A percentile compares a stretch with the other conserved stretches of the same genome.
phyloP scores from a whole-genome alignment of 1,284 basidiomycete species.

The Microstroma glucosiphilum region DNA sequence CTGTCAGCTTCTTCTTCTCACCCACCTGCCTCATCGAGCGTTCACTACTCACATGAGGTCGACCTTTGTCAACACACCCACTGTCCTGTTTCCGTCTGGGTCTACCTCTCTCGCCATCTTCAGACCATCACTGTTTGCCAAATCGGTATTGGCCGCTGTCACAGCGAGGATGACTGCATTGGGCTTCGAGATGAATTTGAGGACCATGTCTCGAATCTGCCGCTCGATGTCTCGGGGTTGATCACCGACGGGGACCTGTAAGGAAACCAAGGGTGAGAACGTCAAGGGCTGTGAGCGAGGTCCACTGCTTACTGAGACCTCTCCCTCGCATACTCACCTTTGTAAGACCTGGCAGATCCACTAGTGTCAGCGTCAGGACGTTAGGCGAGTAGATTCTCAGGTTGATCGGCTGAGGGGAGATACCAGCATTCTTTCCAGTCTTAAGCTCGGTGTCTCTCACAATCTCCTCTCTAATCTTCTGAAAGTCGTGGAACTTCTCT shows the following conservation, averaged over 20 bases:
- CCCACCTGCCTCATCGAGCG: constrained; percentile 43
- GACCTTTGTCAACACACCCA: constrained; percentile 95
- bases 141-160: constrained; percentile 88
- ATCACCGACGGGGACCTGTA: constrained; percentile 72
- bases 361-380: constrained; percentile 89
- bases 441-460: constrained; percentile 93
- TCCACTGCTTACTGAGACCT: background rate
- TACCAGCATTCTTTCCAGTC: constrained; percentile 84
- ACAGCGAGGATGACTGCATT: constrained; percentile 79
- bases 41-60: constrained; percentile 67
- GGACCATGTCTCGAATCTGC: constrained; percentile 92
- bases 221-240: constrained; percentile 96
- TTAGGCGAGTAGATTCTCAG: constrained; percentile 92
- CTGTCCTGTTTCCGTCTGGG: constrained; percentile 86
- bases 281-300: background rate
- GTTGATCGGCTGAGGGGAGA: constrained; percentile 89
- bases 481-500: constrained; percentile 95
- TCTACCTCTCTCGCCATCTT: constrained; percentile 95
- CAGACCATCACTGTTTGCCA: constrained; percentile 96
- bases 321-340: constrained; percentile 55
- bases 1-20: background rate
- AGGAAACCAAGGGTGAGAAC: constrained; percentile 51
- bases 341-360: constrained; percentile 92
- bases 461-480: constrained; percentile 93
- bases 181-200: constrained; percentile 91